phyloP scores from a whole-genome alignment of 1,139 yeast species.

The Ogataea hybrid region DNA sequence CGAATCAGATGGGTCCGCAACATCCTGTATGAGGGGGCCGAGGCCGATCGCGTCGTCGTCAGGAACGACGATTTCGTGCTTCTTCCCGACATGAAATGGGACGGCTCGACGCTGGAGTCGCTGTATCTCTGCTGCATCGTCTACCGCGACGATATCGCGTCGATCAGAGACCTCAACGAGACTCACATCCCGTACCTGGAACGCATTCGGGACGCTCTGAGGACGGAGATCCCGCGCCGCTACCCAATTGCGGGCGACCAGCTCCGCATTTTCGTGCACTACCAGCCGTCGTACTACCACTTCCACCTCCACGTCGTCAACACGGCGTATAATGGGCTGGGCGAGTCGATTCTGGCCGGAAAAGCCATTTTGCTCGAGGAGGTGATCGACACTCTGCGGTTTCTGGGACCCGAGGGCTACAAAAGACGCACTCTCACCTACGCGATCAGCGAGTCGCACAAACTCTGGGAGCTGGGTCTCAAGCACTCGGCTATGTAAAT shows the following conservation, averaged over 20 bases:
- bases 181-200: conserved; percentile 58
- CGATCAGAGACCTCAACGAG: conserved; percentile 68
- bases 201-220: conserved; percentile 43
- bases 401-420: conserved; percentile 50
- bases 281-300: conserved; percentile 95
- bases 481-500: conserved; percentile 14
- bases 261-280: conserved; percentile 76
- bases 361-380: conserved; percentile 82
- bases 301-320: conserved; percentile 92
- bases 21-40: conserved; percentile 78
- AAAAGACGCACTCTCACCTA: conserved; percentile 46
- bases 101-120: conserved; percentile 63
- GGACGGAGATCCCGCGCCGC: conserved; percentile 44
- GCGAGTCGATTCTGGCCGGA: conserved; percentile 71
- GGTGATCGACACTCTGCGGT: conserved; percentile 65
- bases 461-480: conserved; percentile 55
- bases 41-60: conserved; percentile 71
- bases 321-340: conserved; percentile 67
- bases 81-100: conserved; percentile 93
- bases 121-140: conserved; percentile 81
- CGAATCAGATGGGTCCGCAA: conserved; percentile 89
- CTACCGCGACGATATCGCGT: conserved; percentile 64
- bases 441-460: conserved; percentile 71
- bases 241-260: conserved; percentile 49
- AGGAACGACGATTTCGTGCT: conserved; percentile 64